Evolutionary conservation across 345 rosid genomes (phyloP).

Genomic region (Eucalyptus melliodora): DNA sequence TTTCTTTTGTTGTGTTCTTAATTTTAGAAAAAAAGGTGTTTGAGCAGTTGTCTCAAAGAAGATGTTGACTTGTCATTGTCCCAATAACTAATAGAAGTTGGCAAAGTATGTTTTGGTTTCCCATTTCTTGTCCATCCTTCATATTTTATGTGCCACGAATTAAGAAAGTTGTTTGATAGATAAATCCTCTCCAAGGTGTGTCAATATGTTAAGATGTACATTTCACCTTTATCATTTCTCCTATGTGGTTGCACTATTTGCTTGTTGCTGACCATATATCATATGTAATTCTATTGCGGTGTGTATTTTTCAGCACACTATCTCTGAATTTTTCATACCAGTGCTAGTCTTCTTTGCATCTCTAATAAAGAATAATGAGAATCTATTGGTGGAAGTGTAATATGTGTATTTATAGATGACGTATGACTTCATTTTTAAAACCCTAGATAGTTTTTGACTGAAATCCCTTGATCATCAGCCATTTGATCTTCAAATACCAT

Average conservation of each 20-base stretch:
- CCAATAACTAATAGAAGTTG: background rate
- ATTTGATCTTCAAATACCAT: background rate
- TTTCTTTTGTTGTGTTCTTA: background rate
- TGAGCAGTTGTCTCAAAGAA: background rate
- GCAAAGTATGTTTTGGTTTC: background rate
- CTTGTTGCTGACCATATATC: background rate
- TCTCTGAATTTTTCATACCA: background rate
- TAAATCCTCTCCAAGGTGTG: background rate
- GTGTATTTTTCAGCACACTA: background rate
- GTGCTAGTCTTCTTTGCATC: background rate
- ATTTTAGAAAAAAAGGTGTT: background rate
- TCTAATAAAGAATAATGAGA: background rate
- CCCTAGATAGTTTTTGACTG: background rate
- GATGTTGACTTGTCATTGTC: background rate
- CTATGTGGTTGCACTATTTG: background rate
- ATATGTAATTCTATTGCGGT: background rate
- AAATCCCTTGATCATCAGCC: background rate
- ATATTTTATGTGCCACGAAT: background rate
- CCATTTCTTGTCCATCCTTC: background rate
- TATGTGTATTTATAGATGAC: background rate
- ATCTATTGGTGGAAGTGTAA: background rate
- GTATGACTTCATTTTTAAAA: background rate
- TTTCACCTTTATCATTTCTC: background rate
- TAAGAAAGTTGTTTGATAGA: background rate
- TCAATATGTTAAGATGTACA: background rate